These are phyloP conservation scores for Gnaphalium uliginosum DNA, from an alignment of 129 eudicot genomes.

Conservation along the genomic window DNA sequence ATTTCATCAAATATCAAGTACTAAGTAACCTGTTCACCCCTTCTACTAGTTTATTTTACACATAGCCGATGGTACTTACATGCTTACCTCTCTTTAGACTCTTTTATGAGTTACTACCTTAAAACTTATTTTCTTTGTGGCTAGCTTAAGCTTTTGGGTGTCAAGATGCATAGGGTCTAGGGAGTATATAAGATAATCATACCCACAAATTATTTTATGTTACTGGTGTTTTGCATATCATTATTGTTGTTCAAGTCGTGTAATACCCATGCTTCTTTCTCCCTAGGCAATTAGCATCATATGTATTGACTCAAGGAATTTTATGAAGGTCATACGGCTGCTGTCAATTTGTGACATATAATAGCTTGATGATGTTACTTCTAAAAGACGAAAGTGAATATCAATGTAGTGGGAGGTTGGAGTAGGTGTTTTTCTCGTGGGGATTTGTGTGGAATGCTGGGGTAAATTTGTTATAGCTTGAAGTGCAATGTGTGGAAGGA, in stretches of 20 bases:
- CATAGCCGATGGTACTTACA: background rate
- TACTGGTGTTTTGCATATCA: conserved; percentile 17
- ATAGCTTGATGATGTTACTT: conserved; percentile 11
- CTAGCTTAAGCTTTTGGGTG: background rate
- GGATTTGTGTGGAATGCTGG: conserved; percentile 7
- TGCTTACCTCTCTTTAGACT: conserved; percentile 1
- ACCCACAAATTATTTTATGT: background rate
- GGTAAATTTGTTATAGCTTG: conserved; percentile 5
- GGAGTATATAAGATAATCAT: background rate
- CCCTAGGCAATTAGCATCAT: background rate
- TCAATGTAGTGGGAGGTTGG: conserved; percentile 4
- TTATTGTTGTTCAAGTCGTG: background rate
- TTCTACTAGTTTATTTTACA: background rate
- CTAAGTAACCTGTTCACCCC: background rate
- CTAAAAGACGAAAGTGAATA: conserved; percentile 19
- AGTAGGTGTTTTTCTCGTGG: conserved; percentile 10
- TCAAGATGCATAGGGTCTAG: background rate
- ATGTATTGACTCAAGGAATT: background rate
- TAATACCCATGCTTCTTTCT: background rate
- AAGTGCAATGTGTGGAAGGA: conserved; percentile 14
- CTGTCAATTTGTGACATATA: conserved; percentile 16
- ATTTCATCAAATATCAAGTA: background rate
- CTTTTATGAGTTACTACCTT: background rate
- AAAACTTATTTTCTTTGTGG: background rate
- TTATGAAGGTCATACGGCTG: conserved; percentile 1